Conservation (phyloP, 768 basidiomycete species). For the Lepiota brunneoincarnata region DNA sequence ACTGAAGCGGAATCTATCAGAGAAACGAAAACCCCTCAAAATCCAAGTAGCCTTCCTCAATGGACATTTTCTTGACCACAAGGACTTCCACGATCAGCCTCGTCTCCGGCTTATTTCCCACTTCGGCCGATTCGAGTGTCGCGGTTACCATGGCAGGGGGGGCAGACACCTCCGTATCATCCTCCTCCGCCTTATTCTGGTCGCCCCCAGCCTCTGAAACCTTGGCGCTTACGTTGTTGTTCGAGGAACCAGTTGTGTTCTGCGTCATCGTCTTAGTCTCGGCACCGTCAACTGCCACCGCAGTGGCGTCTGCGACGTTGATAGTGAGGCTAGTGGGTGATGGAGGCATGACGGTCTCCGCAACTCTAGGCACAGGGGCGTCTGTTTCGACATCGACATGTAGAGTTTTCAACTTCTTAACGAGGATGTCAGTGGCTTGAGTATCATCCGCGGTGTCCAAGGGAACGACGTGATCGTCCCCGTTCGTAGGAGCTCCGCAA, state of each 20-base stretch:
- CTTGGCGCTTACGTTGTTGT: too few species aligned
- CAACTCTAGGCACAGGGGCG: not conserved
- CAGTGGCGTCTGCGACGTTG: not conserved
- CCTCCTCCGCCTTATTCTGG: too few species aligned
- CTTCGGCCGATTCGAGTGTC: not conserved
- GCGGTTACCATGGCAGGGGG: not conserved
- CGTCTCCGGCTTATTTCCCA: slow-evolving; percentile 29
- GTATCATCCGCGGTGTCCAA: not conserved
- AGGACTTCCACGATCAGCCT: slow-evolving; percentile 81
- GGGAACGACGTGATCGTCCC: not conserved
- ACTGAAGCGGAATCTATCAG: not conserved
- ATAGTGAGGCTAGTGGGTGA: not conserved
- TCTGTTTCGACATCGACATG: not conserved
- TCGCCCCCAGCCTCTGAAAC: too few species aligned
- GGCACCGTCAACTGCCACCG: not conserved
- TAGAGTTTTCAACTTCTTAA: slow-evolving; percentile 2
- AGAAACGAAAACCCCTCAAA: slow-evolving; percentile 54
- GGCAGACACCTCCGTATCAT: not conserved
- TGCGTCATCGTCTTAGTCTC: too few species aligned
- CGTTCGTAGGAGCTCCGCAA: not conserved
- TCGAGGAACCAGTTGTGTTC: not conserved
- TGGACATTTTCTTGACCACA: slow-evolving; percentile 72
- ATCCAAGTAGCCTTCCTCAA: slow-evolving; percentile 76
- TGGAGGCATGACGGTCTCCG: not conserved
- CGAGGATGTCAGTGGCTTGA: not conserved